Percentiles rank a stretch among this genome's conserved stretches.
phyloP scores from a whole-genome alignment of 768 basidiomycete species.

The Lactifluus volemus region DNA sequence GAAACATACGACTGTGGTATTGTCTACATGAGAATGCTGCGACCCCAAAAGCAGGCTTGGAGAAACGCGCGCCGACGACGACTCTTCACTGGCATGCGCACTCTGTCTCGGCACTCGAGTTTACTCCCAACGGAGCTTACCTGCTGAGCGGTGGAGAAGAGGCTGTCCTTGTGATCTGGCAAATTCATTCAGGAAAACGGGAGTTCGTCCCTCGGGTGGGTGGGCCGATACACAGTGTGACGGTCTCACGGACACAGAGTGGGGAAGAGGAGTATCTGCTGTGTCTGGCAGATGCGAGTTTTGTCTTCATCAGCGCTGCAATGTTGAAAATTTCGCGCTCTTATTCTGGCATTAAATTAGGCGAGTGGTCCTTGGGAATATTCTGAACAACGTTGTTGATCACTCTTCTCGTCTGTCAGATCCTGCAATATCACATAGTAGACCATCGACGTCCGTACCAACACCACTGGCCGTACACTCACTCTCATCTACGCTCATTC shows the following conservation, averaged over 20 bases:
- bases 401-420: conserved; percentile 23
- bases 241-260: conserved; percentile 40
- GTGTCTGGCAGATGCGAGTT: conserved; percentile 72
- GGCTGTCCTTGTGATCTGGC: conserved; percentile 95
- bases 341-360: conserved; percentile 70
- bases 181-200: conserved; percentile 76
- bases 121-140: conserved; percentile 88
- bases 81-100: conserved; percentile 97
- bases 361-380: conserved; percentile 31
- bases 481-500: conserved; percentile 63
- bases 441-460: conserved; percentile 33
- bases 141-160: conserved; percentile 93
- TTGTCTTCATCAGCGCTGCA: conserved; percentile 63
- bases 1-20: conserved; percentile 87
- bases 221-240: conserved; percentile 68
- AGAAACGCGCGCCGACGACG: conserved; percentile 77
- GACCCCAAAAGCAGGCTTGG: conserved; percentile 46
- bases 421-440: conserved; percentile 28
- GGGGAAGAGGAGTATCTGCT: conserved; percentile 83
- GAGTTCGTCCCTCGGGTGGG: conserved; percentile 93
- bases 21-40: conserved; percentile 59
- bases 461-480: conserved; percentile 73
- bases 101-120: conserved; percentile 76
- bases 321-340: conserved; percentile 64
- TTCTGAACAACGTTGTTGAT: conserved; percentile 6